Conservation (phyloP, 75 land plant genomes). For the Pinus taeda region DNA sequence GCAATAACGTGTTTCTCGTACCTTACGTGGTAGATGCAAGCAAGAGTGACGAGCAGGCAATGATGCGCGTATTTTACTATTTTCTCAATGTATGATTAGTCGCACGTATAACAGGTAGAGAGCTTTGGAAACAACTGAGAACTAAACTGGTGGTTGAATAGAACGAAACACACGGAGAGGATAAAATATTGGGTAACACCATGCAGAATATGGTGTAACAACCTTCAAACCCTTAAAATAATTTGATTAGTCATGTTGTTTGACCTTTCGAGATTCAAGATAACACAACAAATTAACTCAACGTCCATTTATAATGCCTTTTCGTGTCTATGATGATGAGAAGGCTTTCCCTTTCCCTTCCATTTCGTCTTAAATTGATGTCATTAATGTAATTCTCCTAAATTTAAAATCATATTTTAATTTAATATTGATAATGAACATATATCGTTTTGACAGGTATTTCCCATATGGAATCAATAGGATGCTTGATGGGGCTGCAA, state of each 20-base stretch:
- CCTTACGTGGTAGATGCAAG: no score
- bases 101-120: no score
- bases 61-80: no score
- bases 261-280: not conserved
- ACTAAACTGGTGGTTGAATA: no score
- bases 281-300: not conserved
- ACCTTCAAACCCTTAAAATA: not conserved
- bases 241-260: not conserved
- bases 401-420: not conserved
- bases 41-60: no score
- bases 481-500: constrained; percentile 96
- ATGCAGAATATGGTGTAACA: no score
- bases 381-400: not conserved
- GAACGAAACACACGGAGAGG: no score
- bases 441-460: constrained; percentile 42
- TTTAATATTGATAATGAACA: not conserved
- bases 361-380: not conserved
- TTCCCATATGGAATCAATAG: constrained; percentile 93
- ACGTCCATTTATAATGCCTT: not conserved
- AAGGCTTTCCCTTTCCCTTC: not conserved
- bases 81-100: no score
- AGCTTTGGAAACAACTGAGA: no score
- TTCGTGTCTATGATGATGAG: not conserved
- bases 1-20: no score
- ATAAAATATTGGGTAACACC: no score